Conservation (phyloP, 257 asterid genomes). For the Verbena officinalis region DNA sequence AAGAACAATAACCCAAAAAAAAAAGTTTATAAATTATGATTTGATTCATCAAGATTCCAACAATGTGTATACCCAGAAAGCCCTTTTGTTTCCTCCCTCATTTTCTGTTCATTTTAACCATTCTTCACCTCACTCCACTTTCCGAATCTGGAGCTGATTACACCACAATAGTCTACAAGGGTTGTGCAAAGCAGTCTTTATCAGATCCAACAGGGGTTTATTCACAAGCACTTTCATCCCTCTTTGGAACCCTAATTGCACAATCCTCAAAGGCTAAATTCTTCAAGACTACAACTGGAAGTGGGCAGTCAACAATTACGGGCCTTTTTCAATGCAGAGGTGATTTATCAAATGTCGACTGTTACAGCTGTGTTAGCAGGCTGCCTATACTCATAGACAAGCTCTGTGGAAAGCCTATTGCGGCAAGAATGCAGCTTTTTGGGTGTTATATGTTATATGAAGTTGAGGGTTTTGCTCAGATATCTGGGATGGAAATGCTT, state of each 20-base stretch:
- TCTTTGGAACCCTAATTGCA: slow-evolving; percentile 79
- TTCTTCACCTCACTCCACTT: slow-evolving; percentile 43
- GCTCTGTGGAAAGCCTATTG: slow-evolving; percentile 81
- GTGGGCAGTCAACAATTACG: slow-evolving; percentile 60
- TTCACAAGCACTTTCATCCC: slow-evolving; percentile 83
- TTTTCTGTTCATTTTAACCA: slow-evolving; percentile 38
- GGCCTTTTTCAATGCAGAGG: slow-evolving; percentile 97
- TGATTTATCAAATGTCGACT: slow-evolving; percentile 79
- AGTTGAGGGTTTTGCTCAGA: slow-evolving; percentile 78
- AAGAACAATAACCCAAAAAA: neutral
- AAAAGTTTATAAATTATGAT: slow-evolving; percentile 39
- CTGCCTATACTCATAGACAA: slow-evolving; percentile 83
- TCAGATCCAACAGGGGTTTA: slow-evolving; percentile 92
- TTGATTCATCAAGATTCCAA: slow-evolving; percentile 51
- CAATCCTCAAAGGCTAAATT: slow-evolving; percentile 87
- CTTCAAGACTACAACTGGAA: slow-evolving; percentile 70
- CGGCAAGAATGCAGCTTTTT: slow-evolving; percentile 86
- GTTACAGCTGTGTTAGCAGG: slow-evolving; percentile 79
- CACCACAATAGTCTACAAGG: slow-evolving; percentile 82
- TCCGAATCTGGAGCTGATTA: slow-evolving; percentile 64
- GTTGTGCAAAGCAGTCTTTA: slow-evolving; percentile 81
- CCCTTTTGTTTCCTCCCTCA: slow-evolving; percentile 42
- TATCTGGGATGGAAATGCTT: slow-evolving; percentile 92
- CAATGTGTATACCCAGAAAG: slow-evolving; percentile 55
- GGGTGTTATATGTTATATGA: slow-evolving; percentile 96